A percentile compares a stretch with the other conserved stretches of the same genome.
phyloP scores from a whole-genome alignment of 352 stramenopile genomes.

The Phytophthora rubi region DNA sequence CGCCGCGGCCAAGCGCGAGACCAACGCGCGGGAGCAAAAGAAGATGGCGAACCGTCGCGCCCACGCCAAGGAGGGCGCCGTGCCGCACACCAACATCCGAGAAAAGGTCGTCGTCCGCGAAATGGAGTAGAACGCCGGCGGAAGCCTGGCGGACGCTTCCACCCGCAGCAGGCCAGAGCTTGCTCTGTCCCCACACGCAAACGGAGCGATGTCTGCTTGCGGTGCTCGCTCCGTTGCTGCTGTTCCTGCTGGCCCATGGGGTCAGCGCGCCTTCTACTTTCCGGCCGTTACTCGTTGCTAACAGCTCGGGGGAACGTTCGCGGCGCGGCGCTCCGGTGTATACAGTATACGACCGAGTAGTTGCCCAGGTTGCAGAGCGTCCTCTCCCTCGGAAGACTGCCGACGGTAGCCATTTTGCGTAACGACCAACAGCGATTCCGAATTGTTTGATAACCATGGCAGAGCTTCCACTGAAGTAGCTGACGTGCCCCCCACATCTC shows the following conservation, averaged over 20 bases:
- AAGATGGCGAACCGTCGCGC: slow-evolving; percentile 88
- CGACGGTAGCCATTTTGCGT: slow-evolving; percentile 17
- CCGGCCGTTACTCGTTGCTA: slow-evolving; percentile 25
- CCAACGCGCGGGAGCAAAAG: slow-evolving; percentile 78
- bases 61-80: slow-evolving; percentile 78
- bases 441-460: slow-evolving; percentile 38
- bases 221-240: neutral
- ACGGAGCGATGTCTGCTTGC: neutral
- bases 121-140: slow-evolving; percentile 66
- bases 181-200: neutral
- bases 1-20: slow-evolving; percentile 86
- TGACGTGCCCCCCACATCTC: slow-evolving; percentile 25
- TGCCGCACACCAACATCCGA: slow-evolving; percentile 77
- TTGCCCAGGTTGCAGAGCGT: slow-evolving; percentile 2
- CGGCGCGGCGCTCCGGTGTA: slow-evolving; percentile 19
- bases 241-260: slow-evolving; percentile 14
- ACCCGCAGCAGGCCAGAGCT: neutral
- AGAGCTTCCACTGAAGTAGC: slow-evolving; percentile 27
- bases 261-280: slow-evolving; percentile 26
- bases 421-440: slow-evolving; percentile 19
- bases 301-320: slow-evolving; percentile 34
- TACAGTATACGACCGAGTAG: slow-evolving; percentile 13
- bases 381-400: neutral
- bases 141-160: slow-evolving; percentile 6
- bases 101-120: slow-evolving; percentile 81